These are phyloP conservation scores for Peronospora tabacina DNA, from an alignment of 352 stramenopile genomes.

Conservation along the genomic window DNA sequence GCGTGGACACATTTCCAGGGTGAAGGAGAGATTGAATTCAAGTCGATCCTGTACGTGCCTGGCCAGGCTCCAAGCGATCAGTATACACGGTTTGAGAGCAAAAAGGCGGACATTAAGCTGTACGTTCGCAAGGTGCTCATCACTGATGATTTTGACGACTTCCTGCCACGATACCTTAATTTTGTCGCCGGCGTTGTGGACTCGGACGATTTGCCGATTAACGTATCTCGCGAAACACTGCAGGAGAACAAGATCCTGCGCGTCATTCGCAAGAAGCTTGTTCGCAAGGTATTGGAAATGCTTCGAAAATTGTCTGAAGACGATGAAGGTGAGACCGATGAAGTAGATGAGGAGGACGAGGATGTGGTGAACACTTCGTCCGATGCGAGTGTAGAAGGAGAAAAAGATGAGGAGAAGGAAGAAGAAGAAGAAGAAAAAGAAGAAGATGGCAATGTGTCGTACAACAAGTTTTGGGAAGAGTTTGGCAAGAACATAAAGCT, in stretches of 20 bases:
- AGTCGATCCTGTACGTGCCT: slow-evolving; percentile 97
- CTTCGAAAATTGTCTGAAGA: slow-evolving; percentile 91
- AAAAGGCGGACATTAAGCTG: slow-evolving; percentile 91
- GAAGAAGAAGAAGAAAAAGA: too few relatives aligned
- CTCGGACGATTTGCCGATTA: slow-evolving; percentile 98
- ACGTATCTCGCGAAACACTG: slow-evolving; percentile 98
- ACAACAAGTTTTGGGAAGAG: slow-evolving; percentile 98
- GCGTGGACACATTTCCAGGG: slow-evolving; percentile 99
- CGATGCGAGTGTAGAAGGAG: slow-evolving; percentile 38
- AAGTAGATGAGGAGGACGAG: slow-evolving; percentile 46
- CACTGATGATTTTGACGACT: slow-evolving; percentile 95
- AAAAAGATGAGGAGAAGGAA: slow-evolving; percentile 35
- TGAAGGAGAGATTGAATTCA: slow-evolving; percentile 99
- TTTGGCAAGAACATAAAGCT: slow-evolving; percentile 99
- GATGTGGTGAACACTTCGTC: slow-evolving; percentile 39
- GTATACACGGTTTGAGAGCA: slow-evolving; percentile 89
- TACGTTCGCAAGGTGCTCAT: slow-evolving; percentile 99
- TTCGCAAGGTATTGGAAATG: slow-evolving; percentile 99
- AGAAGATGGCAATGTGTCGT: slow-evolving; percentile 79
- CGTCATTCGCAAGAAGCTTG: slow-evolving; percentile 99
- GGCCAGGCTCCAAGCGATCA: slow-evolving; percentile 76
- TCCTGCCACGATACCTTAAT: slow-evolving; percentile 97
- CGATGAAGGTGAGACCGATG: slow-evolving; percentile 76
- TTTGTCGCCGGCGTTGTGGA: slow-evolving; percentile 99
- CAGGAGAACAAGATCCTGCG: slow-evolving; percentile 99